A percentile compares a stretch with the other conserved stretches of the same genome.
phyloP scores from a whole-genome alignment of 805 yeast species.

The Candida boidinii region DNA sequence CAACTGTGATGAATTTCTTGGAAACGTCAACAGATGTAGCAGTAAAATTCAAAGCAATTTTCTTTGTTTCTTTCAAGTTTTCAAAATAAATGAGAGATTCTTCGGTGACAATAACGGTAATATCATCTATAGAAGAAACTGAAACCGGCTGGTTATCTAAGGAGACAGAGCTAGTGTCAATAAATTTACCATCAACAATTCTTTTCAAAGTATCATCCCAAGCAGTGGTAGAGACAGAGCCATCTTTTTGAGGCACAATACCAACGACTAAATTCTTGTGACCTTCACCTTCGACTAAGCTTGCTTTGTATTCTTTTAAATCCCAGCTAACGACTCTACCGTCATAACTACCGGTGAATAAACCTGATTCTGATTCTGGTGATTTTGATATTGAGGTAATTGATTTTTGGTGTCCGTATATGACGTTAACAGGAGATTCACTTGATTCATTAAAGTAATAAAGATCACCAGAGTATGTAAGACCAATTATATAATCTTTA shows the following conservation, averaged over 20 bases:
- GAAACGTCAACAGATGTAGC: slow-evolving; percentile 41
- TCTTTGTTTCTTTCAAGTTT: slow-evolving; percentile 21
- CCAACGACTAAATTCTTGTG: slow-evolving; percentile 68
- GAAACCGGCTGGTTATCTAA: slow-evolving; percentile 42
- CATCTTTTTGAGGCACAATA: slow-evolving; percentile 22
- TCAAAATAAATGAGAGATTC: slow-evolving; percentile 28
- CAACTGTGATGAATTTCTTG: slow-evolving; percentile 36
- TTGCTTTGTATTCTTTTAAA: slow-evolving; percentile 25
- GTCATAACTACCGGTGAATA: slow-evolving; percentile 69
- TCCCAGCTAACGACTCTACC: slow-evolving; percentile 66
- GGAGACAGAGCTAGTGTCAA: slow-evolving; percentile 20
- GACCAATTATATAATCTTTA: slow-evolving; percentile 47
- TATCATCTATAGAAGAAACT: slow-evolving; percentile 27
- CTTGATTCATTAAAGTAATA: slow-evolving; percentile 43
- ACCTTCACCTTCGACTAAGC: slow-evolving; percentile 26
- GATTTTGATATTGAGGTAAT: slow-evolving; percentile 49
- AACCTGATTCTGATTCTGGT: slow-evolving; percentile 13
- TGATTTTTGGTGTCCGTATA: slow-evolving; percentile 77
- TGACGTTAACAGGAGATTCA: slow-evolving; percentile 27
- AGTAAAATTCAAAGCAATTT: slow-evolving; percentile 24
- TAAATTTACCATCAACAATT: slow-evolving; percentile 16
- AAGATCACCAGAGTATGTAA: slow-evolving; percentile 67
- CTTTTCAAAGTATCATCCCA: slow-evolving; percentile 80
- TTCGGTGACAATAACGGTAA: slow-evolving; percentile 37
- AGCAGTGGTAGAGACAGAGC: slow-evolving; percentile 42